A percentile compares a stretch with the other conserved stretches of the same genome.
Conservation (phyloP, 1,139 yeast species). For the Nadsonia starkeyi-henricii region DNA sequence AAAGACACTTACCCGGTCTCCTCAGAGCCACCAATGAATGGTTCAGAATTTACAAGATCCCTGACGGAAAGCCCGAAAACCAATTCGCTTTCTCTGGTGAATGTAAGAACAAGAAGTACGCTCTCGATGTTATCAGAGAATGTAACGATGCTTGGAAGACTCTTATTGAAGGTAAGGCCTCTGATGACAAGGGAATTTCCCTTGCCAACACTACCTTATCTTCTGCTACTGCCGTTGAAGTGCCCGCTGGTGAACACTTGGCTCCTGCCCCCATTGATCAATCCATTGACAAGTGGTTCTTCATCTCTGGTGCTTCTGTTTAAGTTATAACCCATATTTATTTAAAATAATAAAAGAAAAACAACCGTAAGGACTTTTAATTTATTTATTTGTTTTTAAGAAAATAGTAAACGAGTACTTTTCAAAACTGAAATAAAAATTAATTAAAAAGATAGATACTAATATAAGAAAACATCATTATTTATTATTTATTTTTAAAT, state of each 20-base stretch:
- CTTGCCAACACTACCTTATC: constrained; percentile 5
- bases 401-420: no score
- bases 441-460: no score
- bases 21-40: constrained; percentile 75
- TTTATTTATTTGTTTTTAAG: background rate
- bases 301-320: constrained; percentile 77
- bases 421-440: no score
- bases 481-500: no score
- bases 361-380: background rate
- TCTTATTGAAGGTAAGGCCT: constrained; percentile 42
- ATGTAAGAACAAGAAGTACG: constrained; percentile 55
- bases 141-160: constrained; percentile 70
- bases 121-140: constrained; percentile 56
- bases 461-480: no score
- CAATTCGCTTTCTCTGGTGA: constrained; percentile 77
- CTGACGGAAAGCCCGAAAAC: constrained; percentile 85
- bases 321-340: constrained; percentile 16
- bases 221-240: constrained; percentile 2
- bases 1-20: constrained; percentile 69
- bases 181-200: constrained; percentile 22
- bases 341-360: background rate
- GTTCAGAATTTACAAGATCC: constrained; percentile 92
- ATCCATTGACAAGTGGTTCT: constrained; percentile 97
- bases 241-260: constrained; percentile 30
- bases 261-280: constrained; percentile 93